Conservation (phyloP, 1,284 basidiomycete genomes). For the Hemileccinum hortonii region DNA sequence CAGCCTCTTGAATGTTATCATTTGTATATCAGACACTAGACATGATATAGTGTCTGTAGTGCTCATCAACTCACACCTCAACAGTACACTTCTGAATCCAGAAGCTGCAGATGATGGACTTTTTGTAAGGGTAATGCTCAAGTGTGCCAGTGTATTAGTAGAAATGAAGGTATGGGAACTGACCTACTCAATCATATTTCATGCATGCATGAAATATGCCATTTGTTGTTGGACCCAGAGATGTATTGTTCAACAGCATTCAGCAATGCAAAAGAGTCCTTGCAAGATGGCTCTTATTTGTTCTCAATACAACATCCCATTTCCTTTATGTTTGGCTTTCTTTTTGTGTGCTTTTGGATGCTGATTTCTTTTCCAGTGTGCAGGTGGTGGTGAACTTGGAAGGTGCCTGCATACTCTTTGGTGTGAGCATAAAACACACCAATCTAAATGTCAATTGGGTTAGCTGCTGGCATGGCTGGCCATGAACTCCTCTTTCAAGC, state of each 20-base stretch:
- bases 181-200: slow-evolving; percentile 80
- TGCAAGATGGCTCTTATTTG: slow-evolving; percentile 95
- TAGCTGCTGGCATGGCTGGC: slow-evolving; percentile 86
- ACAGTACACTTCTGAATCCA: slow-evolving; percentile 77
- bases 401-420: slow-evolving; percentile 42
- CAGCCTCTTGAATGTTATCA: slow-evolving; percentile 83
- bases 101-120: slow-evolving; percentile 91
- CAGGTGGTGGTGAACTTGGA: slow-evolving; percentile 92
- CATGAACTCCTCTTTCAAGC: slow-evolving; percentile 95
- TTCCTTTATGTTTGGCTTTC: slow-evolving; percentile 57
- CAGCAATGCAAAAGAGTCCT: slow-evolving; percentile 91
- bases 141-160: slow-evolving; percentile 79
- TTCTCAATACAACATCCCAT: slow-evolving; percentile 86
- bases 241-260: slow-evolving; percentile 60
- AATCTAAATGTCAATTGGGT: slow-evolving; percentile 2
- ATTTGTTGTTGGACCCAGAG: background rate
- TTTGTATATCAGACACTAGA: slow-evolving; percentile 81
- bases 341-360: background rate
- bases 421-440: background rate
- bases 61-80: slow-evolving; percentile 88
- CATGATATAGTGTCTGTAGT: slow-evolving; percentile 79
- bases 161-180: slow-evolving; percentile 74
- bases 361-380: slow-evolving; percentile 48
- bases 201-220: slow-evolving; percentile 44
- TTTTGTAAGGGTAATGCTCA: slow-evolving; percentile 89